Base-by-base conservation (phyloP, 768 basidiomycete genomes). In the Lyophyllum semitale region DNA sequence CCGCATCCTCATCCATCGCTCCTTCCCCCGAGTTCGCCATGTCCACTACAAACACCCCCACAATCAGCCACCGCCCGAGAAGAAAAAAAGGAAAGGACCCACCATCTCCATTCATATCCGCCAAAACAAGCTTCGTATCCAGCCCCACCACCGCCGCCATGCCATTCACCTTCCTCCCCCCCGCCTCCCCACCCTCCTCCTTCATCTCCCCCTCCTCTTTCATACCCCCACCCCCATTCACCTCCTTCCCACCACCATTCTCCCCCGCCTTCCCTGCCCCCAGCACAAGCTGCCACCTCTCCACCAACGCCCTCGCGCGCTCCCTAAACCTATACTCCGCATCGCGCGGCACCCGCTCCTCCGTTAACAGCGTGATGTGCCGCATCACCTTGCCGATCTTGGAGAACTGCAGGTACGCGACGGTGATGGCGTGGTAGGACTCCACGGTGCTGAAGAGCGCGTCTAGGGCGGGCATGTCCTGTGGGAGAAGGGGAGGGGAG, bases 371-470 rank as follows among this genome's bases (percentile, higher is more conserved):
- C 27, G 83, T 73, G 61, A 92, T 88, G 70, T 89, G 88, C 61
- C 88, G 85, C 87, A 92, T 89, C 30, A 92, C 89, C 74, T 86
- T 85, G 68, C 80, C 82, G 59, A 88, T 85, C 70, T 88, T 88
- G 57, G 88, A 88, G 70, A 82, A 83, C 80, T 88, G 72, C 52
- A 93, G 81, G 64, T 90, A 87, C 48, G 82, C 79, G 58, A 91
- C 83, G 52, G 83, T 86, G 71, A 91, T 89, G 57, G 77, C 72
- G 29, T 87, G 78, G 65, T 89, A 89, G 8, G 73, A 73, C 59
- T 92, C 90, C 48, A 93, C 85, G 1, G 79, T 82, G 2, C 80
- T 76, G 74, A 93, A 90, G 48, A 90, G 68, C 47, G 77, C 70
- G 63, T 91, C 83, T 57, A 85, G 77, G 18, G 67, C 72, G 6